phyloP scores from a whole-genome alignment of 2,329 filamentous ascomycete genomes.

The Pseudogymnoascus sp. region DNA sequence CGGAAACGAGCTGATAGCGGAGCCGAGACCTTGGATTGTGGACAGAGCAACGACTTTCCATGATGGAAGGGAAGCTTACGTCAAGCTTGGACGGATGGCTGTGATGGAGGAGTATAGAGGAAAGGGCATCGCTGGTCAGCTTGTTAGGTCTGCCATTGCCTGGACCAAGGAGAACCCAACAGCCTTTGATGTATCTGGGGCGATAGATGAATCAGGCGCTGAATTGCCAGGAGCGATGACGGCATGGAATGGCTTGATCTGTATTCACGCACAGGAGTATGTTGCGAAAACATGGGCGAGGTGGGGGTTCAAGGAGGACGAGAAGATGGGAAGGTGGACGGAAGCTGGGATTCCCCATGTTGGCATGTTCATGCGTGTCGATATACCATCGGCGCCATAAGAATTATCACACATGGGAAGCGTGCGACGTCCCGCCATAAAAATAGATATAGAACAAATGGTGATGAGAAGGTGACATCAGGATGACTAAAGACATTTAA shows the following conservation, averaged over 20 bases:
- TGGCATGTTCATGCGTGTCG: constrained; percentile 65
- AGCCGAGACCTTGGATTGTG: constrained; percentile 19
- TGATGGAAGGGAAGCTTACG: constrained; percentile 64
- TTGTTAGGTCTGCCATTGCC: constrained; percentile 61
- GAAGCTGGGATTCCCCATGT: constrained; percentile 83
- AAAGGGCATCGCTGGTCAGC: constrained; percentile 54
- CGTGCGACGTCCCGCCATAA: neutral
- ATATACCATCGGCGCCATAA: constrained; percentile 16
- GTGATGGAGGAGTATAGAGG: constrained; percentile 61
- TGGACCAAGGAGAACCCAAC: constrained; percentile 55
- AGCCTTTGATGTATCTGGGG: constrained; percentile 42
- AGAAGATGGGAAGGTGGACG: constrained; percentile 67
- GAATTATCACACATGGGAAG: neutral
- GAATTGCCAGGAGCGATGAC: constrained; percentile 42
- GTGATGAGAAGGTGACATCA: neutral
- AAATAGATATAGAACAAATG: neutral
- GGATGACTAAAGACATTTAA: neutral
- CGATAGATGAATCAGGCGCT: neutral
- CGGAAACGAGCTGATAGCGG: constrained; percentile 15
- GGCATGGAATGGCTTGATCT: constrained; percentile 67
- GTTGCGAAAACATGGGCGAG: constrained; percentile 61
- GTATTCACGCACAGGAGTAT: constrained; percentile 70
- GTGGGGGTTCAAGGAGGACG: constrained; percentile 69
- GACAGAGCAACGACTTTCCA: constrained; percentile 42
- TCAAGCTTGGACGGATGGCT: constrained; percentile 76